Conservation (phyloP, 2,329 filamentous ascomycete species). For the Fusarium papillatum region DNA sequence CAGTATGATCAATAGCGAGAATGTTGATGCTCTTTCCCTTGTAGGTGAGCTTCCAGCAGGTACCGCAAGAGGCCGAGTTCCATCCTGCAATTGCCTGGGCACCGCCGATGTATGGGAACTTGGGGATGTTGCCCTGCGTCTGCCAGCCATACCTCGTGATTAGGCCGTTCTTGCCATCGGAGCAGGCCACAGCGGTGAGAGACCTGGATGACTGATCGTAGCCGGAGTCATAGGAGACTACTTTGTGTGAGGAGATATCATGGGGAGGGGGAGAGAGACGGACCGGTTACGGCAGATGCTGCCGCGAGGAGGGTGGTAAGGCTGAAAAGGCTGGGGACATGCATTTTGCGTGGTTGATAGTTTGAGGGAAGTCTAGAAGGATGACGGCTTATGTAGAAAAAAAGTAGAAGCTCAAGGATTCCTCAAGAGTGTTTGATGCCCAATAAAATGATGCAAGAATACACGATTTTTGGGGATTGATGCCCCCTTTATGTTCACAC, state of each 20-base stretch:
- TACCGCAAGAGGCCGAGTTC: conserved; percentile 70
- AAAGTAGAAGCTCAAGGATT: background rate
- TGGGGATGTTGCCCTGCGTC: conserved; percentile 63
- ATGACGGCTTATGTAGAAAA: background rate
- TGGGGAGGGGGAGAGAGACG: background rate
- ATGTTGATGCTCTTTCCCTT: conserved; percentile 64
- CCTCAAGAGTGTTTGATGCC: background rate
- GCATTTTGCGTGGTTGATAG: conserved; percentile 51
- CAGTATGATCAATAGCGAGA: conserved; percentile 67
- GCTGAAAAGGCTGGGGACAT: conserved; percentile 53
- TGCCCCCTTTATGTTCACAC: background rate
- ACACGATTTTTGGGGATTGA: background rate
- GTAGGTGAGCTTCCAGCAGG: conserved; percentile 69
- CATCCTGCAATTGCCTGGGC: conserved; percentile 64
- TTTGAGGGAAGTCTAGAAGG: background rate
- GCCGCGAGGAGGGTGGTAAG: conserved; percentile 51
- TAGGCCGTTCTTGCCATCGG: conserved; percentile 76
- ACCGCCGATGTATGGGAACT: conserved; percentile 70
- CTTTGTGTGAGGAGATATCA: conserved; percentile 2
- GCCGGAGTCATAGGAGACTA: conserved; percentile 78
- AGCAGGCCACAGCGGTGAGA: conserved; percentile 73
- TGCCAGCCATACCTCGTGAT: conserved; percentile 71
- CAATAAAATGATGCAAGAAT: background rate
- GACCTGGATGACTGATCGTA: conserved; percentile 73
- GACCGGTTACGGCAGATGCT: conserved; percentile 50